Conservation (phyloP, 768 basidiomycete genomes). For the Kwoniella dendrophila region DNA sequence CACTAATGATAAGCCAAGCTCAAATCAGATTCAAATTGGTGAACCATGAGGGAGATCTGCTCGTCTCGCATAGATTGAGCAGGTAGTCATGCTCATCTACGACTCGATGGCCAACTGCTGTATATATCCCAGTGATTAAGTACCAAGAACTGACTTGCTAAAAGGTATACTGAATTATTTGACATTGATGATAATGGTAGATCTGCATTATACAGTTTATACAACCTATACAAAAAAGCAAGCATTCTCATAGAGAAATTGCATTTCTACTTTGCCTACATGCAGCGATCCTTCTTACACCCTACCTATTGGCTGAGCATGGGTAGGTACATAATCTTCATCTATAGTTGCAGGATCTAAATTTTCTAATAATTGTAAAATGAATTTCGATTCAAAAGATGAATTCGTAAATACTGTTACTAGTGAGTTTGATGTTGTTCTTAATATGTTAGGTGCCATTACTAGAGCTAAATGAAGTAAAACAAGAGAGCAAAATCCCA, state of each 20-base stretch:
- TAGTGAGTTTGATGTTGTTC: constrained; percentile 86
- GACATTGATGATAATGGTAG: no score
- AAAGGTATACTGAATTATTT: not conserved
- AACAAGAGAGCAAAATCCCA: not conserved
- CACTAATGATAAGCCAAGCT: no score
- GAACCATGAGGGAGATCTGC: no score
- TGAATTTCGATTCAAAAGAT: constrained; percentile 86
- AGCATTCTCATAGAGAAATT: no score
- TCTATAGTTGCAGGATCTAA: constrained; percentile 77
- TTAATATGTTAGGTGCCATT: constrained; percentile 85
- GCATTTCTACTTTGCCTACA: no score
- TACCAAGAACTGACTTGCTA: no score
- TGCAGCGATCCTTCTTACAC: no score
- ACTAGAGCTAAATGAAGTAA: constrained; percentile 65
- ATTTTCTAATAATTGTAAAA: constrained; percentile 78
- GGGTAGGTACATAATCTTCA: constrained; percentile 71
- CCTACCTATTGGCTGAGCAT: constrained; percentile 60
- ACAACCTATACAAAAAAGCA: not conserved
- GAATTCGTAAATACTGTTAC: constrained; percentile 87
- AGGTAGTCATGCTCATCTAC: no score
- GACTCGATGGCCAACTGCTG: no score
- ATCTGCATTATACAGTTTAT: not conserved
- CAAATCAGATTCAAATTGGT: no score
- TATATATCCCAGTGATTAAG: no score
- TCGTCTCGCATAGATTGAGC: no score